These are phyloP conservation scores for Coprinellus micaceus DNA, from an alignment of 768 basidiomycete species.

Conservation along the genomic window DNA sequence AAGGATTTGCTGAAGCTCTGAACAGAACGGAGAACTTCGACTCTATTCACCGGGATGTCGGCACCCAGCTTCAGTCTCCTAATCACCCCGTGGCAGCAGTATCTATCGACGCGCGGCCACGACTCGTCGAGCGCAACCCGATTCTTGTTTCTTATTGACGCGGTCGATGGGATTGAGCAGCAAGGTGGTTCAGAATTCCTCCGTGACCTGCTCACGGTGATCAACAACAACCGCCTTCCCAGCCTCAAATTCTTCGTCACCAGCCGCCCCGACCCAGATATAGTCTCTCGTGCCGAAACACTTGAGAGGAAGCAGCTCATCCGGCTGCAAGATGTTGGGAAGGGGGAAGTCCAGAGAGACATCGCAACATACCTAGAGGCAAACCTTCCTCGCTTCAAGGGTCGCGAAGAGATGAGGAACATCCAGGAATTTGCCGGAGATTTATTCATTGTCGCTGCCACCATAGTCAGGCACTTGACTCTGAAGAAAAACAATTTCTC, in stretches of 20 bases:
- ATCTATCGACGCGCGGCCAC: neutral
- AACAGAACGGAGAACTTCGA: slow-evolving; percentile 1
- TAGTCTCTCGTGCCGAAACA: slow-evolving; percentile 9
- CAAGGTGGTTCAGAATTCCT: slow-evolving; percentile 16
- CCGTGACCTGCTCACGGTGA: slow-evolving; percentile 11
- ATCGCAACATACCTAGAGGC: slow-evolving; percentile 4
- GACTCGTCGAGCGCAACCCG: slow-evolving; percentile 1
- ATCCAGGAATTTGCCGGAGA: slow-evolving; percentile 17
- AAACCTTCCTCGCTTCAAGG: slow-evolving; percentile 1
- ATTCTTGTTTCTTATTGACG: slow-evolving; percentile 21
- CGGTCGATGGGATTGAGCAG: slow-evolving; percentile 18
- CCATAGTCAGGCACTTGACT: slow-evolving; percentile 19
- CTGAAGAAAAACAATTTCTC: neutral
- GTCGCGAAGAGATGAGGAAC: slow-evolving; percentile 3
- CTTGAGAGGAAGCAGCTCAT: slow-evolving; percentile 3
- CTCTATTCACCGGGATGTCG: neutral
- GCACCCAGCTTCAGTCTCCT: slow-evolving; percentile 7
- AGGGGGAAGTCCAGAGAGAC: slow-evolving; percentile 1
- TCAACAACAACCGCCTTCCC: slow-evolving; percentile 7
- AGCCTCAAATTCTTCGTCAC: slow-evolving; percentile 22
- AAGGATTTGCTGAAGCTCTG: slow-evolving; percentile 12
- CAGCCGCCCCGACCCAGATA: slow-evolving; percentile 17
- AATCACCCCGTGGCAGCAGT: slow-evolving; percentile 1
- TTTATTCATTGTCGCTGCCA: slow-evolving; percentile 28
- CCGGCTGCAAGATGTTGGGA: slow-evolving; percentile 10